These are phyloP conservation scores for Orbilia quercus DNA, from an alignment of 2,329 filamentous ascomycete genomes.

Conservation along the genomic window DNA sequence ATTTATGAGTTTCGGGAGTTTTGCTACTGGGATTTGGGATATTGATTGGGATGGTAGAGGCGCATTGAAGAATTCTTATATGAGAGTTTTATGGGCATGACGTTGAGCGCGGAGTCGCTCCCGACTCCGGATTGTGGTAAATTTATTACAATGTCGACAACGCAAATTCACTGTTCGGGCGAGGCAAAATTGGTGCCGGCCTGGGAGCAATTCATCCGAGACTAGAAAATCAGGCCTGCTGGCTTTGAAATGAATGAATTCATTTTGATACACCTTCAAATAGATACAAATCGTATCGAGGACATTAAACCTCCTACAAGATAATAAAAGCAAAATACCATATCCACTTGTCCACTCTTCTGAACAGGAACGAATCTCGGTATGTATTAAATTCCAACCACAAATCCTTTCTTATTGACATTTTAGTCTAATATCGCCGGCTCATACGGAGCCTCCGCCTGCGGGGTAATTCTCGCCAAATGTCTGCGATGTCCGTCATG, in stretches of 20 bases:
- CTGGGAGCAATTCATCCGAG: no score
- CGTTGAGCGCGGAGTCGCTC: constrained; percentile 47
- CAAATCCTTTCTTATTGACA: no score
- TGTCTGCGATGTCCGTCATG: constrained; percentile 80
- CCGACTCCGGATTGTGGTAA: neutral
- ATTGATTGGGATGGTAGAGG: neutral
- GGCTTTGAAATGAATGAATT: no score
- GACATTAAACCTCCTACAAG: no score
- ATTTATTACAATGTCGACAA: neutral
- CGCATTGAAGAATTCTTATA: neutral
- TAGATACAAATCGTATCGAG: no score
- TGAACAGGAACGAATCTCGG: no score
- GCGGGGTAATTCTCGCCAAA: constrained; percentile 82
- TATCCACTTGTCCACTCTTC: no score
- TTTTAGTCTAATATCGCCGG: neutral
- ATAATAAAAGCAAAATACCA: no score
- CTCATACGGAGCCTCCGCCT: constrained; percentile 71
- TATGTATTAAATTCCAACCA: no score
- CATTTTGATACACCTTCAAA: no score
- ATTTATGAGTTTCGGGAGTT: constrained; percentile 77
- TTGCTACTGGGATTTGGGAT: constrained; percentile 76
- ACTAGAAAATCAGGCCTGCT: no score
- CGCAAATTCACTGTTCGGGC: neutral
- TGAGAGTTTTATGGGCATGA: neutral
- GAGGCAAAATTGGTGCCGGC: no score